Percentiles rank a stretch among this genome's conserved stretches.
Conservation (phyloP, 768 basidiomycete genomes). For the Suillus occidentalis region DNA sequence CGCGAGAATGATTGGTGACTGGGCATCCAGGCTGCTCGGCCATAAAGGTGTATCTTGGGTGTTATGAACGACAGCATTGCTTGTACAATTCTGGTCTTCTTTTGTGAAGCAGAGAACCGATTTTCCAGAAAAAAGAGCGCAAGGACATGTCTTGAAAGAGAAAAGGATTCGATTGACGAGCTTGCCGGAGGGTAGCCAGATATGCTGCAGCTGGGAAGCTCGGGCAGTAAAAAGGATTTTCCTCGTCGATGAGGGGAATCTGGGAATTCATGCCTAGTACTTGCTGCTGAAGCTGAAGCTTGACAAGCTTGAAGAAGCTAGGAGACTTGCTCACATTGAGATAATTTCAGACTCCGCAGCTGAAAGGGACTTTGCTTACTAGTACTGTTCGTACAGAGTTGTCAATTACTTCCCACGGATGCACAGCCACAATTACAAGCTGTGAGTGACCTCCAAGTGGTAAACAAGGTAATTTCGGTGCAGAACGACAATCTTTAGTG, state of each 20-base stretch:
- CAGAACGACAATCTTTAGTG: too few species aligned
- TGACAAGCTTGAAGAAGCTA: too few species aligned
- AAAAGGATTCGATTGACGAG: slow-evolving; percentile 20
- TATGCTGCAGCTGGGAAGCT: slow-evolving; percentile 46
- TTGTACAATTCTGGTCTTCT: background rate
- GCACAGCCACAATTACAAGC: too few species aligned
- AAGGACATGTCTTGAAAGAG: slow-evolving; percentile 9
- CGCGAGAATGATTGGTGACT: background rate
- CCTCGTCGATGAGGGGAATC: slow-evolving; percentile 44
- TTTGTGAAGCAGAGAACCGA: background rate
- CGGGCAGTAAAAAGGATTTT: slow-evolving; percentile 63
- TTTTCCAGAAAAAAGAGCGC: slow-evolving; percentile 9
- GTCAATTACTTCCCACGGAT: too few species aligned
- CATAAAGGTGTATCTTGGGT: background rate
- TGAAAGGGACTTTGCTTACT: too few species aligned
- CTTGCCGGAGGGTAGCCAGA: slow-evolving; percentile 44
- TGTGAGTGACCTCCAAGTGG: too few species aligned
- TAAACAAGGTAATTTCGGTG: too few species aligned
- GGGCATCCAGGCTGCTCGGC: slow-evolving; percentile 5
- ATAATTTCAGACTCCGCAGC: too few species aligned
- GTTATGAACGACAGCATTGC: background rate
- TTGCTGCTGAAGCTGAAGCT: too few species aligned
- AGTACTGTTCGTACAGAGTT: too few species aligned
- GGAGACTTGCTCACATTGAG: too few species aligned
- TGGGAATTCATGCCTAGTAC: slow-evolving; percentile 8